A percentile compares a stretch with the other conserved stretches of the same genome.
phyloP scores from a whole-genome alignment of 768 basidiomycete species.

The Hygrocybe coccinea region DNA sequence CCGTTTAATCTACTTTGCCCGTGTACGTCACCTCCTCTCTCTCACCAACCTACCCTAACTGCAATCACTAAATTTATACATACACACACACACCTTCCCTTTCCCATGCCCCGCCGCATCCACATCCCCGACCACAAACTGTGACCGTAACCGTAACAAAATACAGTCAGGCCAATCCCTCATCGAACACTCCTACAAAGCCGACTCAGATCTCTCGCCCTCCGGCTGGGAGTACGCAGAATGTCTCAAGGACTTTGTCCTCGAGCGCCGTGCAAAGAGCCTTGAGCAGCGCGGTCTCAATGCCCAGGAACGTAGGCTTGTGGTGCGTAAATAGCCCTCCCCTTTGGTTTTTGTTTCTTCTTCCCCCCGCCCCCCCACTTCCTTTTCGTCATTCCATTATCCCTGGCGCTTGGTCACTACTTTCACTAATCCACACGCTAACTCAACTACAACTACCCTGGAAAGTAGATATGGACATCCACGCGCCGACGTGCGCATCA shows the following conservation, averaged over 20 bases:
- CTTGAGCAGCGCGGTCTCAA: constrained; percentile 67
- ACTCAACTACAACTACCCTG: not conserved
- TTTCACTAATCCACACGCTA: not conserved
- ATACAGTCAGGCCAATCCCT: constrained; percentile 92
- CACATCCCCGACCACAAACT: too few species aligned
- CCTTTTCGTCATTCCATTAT: too few species aligned
- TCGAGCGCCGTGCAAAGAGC: constrained; percentile 73
- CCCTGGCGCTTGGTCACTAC: too few species aligned
- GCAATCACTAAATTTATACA: too few species aligned
- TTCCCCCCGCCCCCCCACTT: too few species aligned
- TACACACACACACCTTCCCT: too few species aligned
- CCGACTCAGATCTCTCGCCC: constrained; percentile 93
- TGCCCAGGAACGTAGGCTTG: constrained; percentile 54
- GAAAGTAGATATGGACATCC: constrained; percentile 88
- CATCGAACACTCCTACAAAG: constrained; percentile 98
- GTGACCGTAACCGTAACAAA: too few species aligned
- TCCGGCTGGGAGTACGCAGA: constrained; percentile 96
- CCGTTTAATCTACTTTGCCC: constrained; percentile 92
- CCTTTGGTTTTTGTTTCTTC: too few species aligned
- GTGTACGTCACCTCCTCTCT: constrained; percentile 47
- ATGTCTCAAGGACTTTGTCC: constrained; percentile 82
- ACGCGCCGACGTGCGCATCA: constrained; percentile 89
- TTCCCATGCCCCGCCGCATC: too few species aligned
- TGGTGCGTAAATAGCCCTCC: constrained; percentile 49
- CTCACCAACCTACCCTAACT: not conserved